Base-by-base conservation (phyloP, 1,139 yeast genomes). In the Kodamaea arcana region DNA sequence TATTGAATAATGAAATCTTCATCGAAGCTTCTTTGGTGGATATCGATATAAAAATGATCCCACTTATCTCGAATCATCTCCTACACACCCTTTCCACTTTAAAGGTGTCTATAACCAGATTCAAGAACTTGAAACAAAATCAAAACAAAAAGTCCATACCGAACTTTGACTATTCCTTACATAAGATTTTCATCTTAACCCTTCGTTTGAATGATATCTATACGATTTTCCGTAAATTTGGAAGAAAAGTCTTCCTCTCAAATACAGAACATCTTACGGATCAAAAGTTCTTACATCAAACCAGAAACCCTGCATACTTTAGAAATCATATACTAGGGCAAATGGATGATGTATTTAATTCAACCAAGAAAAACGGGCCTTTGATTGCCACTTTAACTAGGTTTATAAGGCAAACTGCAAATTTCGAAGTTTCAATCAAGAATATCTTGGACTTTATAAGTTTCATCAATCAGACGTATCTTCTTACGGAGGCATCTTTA, bases 331-430 rank as follows among this genome's bases (percentile, higher is more conserved):
- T 63, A 2, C 47, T 77, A 29, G 57, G 52, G 11, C 55, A 56
- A 13, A 55, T 73, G 43, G 73, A 72, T 24, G 72, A 66, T 4
- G 53, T 60, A 29, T 73, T 76, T 51, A 67, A 67, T 37, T 56
- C 64, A 4, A 52, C 74, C 11, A 75, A 64, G 45, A 76, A 72
- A 43, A 78, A 75, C 45, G 78, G 78, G 10, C 62, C 73, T 13
- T 50, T 78, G 16, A 56, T 77, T 25, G 76, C 81, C 7, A 65
- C 68, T 6, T 58, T 78, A 26, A 62, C 78, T 0, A 62, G 75
- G 37, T 65, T 72, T 25, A 59, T 78, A 2, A 60, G 80, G 30
- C 70, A 69, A 41, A 71, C 69, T 29, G 56, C 77, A 1, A 42
- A 42, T 17, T 61, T 60, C 44, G 65, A 59, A 20, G 56, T 62